Evolutionary conservation across 148 eudicot species (phyloP), one percentile per base, ranked within the genome.

Genomic region (Cornus kousa): DNA sequence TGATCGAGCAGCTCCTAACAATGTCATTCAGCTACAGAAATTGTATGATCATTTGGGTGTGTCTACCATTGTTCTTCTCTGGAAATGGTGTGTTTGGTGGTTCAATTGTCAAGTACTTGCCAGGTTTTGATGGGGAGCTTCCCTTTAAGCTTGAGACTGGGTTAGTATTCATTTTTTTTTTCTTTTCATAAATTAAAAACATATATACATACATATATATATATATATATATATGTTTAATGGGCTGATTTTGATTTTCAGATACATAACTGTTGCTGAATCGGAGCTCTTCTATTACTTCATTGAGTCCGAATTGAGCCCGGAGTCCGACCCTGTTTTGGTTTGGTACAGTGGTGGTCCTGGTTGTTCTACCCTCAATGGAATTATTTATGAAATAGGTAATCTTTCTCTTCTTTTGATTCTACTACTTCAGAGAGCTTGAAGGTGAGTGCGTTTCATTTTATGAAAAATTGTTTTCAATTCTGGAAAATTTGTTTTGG

Each of bases 71-170:
- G 7, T 72, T 69, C 4, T 68, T 75, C 70, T 24, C 40, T 14
- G 72, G 66, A 62, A 65, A 68, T 48, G 40, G 57, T 11, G 70
- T 39, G 57, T 59, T 75, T 31, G 5, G 74, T 68, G 82, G 73
- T 39, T 73, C 59, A 70, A 75, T 79, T 46, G 85, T 85, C 46
- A 74, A 82, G 39, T 57, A 53, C 62, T 79, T 85, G 50, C 87
- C 85, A 16, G 87, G 87, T 5, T 85, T n/a, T 77, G 76, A 80
- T 32, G 85, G 87, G 7, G 77, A 82, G 62, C 87, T 85, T 67
- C 87, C 87, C 5, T 85, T 85, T 80, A 82, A 75, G 71, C 84
- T 85, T 33, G 87, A 85, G 57, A 85, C 87, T 3, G 87, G 87
- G 87, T 82, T 43, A 55, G 55, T 71, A 2, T 53, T 16, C 59